Evolutionary conservation across 1,284 basidiomycete species (phyloP).

Genomic region (Cutaneotrichosporon sp.): DNA sequence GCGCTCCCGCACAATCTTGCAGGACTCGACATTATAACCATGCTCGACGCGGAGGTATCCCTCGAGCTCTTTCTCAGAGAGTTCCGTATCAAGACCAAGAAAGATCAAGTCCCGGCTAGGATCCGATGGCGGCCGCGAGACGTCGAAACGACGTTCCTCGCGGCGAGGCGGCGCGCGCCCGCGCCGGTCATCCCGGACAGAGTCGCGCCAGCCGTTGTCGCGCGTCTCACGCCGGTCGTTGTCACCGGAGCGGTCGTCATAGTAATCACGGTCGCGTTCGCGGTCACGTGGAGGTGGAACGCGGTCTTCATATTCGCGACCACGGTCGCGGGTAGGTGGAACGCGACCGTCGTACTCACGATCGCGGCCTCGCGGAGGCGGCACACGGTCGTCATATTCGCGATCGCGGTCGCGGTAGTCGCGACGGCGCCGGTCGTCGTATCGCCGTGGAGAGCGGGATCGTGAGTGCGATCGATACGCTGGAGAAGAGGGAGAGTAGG

Average conservation of each 20-base stretch:
- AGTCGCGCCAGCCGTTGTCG: background rate
- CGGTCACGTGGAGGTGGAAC: slow-evolving; percentile 6
- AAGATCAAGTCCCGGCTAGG: slow-evolving; percentile 70
- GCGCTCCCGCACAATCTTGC: slow-evolving; percentile 88
- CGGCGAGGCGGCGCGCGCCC: slow-evolving; percentile 12
- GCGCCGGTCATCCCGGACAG: slow-evolving; percentile 7
- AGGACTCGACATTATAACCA: slow-evolving; percentile 46
- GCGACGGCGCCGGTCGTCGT: slow-evolving; percentile 19
- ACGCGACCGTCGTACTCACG: too few relatives aligned
- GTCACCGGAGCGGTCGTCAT: slow-evolving; percentile 7
- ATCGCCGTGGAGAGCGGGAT: slow-evolving; percentile 19
- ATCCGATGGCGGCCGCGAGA: slow-evolving; percentile 29
- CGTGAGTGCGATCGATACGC: background rate
- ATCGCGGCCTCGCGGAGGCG: background rate
- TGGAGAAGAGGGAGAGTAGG: slow-evolving; percentile 11
- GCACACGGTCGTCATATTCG: background rate
- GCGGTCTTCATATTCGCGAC: background rate
- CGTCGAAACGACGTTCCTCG: slow-evolving; percentile 8
- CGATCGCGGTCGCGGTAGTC: slow-evolving; percentile 4
- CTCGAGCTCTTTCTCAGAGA: slow-evolving; percentile 83
- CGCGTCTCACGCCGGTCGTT: slow-evolving; percentile 12
- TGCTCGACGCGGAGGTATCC: slow-evolving; percentile 64
- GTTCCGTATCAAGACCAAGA: slow-evolving; percentile 81
- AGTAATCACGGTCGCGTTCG: slow-evolving; percentile 7
- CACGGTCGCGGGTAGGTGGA: background rate